Evolutionary conservation across 306 rosid species (phyloP).

Genomic region (Albizia julibrissin): DNA sequence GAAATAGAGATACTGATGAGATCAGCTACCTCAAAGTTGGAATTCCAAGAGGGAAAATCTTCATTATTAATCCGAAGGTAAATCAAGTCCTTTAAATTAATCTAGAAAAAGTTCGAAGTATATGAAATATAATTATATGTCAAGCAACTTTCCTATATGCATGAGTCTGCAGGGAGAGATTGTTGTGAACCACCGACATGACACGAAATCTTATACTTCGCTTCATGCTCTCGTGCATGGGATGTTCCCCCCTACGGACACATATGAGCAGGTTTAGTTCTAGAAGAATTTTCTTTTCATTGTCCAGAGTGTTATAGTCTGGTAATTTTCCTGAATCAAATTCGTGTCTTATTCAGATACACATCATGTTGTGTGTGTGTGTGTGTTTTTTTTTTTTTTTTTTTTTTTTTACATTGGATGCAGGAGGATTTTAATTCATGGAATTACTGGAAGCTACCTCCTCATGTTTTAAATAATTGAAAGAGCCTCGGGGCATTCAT

Average conservation of each 20-base stretch:
- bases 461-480: constrained; percentile 49
- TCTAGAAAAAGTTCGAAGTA: constrained; percentile 7
- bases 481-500: constrained; percentile 13
- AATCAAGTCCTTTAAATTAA: constrained; percentile 30
- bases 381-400: too few relatives aligned
- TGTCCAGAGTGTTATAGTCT: background rate
- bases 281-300: constrained; percentile 25
- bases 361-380: background rate
- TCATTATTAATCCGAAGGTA: constrained; percentile 95
- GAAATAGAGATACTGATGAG: constrained; percentile 96
- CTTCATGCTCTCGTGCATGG: constrained; percentile 85
- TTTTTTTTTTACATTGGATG: constrained; percentile 1
- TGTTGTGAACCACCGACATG: constrained; percentile 72
- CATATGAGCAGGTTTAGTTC: constrained; percentile 71
- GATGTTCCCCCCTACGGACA: constrained; percentile 75
- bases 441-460: constrained; percentile 93
- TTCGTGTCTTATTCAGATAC: background rate
- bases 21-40: constrained; percentile 94
- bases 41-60: constrained; percentile 88
- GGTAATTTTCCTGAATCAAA: background rate
- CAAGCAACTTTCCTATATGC: constrained; percentile 41
- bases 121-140: constrained; percentile 12
- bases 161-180: constrained; percentile 77
- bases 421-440: constrained; percentile 96
- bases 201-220: constrained; percentile 79